A percentile compares a stretch with the other conserved stretches of the same genome.
phyloP scores from a whole-genome alignment of 768 basidiomycete genomes.

The Russula sp. region DNA sequence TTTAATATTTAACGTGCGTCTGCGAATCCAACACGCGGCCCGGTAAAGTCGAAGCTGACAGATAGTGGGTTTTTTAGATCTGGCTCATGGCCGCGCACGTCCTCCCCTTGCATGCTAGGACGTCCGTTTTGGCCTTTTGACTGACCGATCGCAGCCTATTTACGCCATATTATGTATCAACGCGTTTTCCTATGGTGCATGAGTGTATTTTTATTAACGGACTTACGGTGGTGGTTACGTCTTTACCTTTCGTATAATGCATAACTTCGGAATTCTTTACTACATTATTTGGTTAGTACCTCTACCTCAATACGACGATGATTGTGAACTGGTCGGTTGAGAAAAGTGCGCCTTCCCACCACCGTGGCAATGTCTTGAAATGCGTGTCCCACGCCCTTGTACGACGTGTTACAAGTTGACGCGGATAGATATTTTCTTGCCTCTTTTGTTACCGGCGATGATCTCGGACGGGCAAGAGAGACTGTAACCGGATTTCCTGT shows the following conservation, averaged over 20 bases:
- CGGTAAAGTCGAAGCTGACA: slow-evolving; percentile 14
- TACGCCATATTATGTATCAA: slow-evolving; percentile 20
- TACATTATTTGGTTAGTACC: slow-evolving; percentile 2
- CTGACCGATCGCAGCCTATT: slow-evolving; percentile 10
- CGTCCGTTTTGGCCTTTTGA: slow-evolving; percentile 20
- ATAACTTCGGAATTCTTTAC: slow-evolving; percentile 16
- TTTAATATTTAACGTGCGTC: slow-evolving; percentile 24
- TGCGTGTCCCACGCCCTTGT: background rate
- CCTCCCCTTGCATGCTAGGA: slow-evolving; percentile 19
- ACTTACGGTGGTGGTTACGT: slow-evolving; percentile 10
- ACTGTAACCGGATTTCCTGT: background rate
- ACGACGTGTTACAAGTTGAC: background rate
- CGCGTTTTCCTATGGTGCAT: slow-evolving; percentile 7
- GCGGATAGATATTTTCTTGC: background rate
- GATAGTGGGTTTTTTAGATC: slow-evolving; percentile 8
- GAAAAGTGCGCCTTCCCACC: background rate
- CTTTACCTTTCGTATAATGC: slow-evolving; percentile 18
- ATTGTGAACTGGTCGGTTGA: slow-evolving; percentile 7
- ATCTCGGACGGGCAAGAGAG: background rate
- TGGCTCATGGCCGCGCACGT: slow-evolving; percentile 22
- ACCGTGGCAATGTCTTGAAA: background rate
- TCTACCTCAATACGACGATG: slow-evolving; percentile 7
- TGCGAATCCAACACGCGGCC: slow-evolving; percentile 9
- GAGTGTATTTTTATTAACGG: slow-evolving; percentile 21
- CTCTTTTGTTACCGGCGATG: background rate